Conservation (phyloP, 2,329 filamentous ascomycete species). For the Microsporum ferrugineum region DNA sequence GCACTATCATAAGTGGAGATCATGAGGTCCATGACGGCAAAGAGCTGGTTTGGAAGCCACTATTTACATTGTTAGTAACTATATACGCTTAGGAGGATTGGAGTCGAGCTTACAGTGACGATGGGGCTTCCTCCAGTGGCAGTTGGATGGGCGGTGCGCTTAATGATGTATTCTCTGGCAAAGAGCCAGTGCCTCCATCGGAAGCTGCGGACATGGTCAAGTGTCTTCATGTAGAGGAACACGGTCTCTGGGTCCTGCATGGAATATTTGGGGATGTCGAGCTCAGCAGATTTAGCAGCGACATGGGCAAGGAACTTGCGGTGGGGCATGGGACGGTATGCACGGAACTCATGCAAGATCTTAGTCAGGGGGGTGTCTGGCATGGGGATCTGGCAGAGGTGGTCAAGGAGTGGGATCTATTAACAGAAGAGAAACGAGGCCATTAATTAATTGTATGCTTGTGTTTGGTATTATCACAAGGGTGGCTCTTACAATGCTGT, state of each 20-base stretch:
- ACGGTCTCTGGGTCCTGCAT: slow-evolving; percentile 31
- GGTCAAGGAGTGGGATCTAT: slow-evolving; percentile 73
- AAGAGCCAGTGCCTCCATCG: slow-evolving; percentile 42
- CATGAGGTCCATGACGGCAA: slow-evolving; percentile 37
- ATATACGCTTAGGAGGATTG: not conserved
- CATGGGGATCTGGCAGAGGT: slow-evolving; percentile 76
- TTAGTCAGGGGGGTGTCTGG: slow-evolving; percentile 77
- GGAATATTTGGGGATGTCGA: slow-evolving; percentile 30
- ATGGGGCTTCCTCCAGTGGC: slow-evolving; percentile 41
- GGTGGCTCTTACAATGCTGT: slow-evolving; percentile 55
- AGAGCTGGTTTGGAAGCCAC: slow-evolving; percentile 40
- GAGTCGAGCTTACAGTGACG: slow-evolving; percentile 29
- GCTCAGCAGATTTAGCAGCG: slow-evolving; percentile 40
- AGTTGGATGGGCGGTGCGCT: slow-evolving; percentile 35
- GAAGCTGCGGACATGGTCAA: slow-evolving; percentile 40
- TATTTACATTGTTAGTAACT: slow-evolving; percentile 22
- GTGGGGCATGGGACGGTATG: slow-evolving; percentile 82
- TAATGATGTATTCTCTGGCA: slow-evolving; percentile 39
- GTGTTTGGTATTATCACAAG: not conserved
- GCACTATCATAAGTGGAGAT: slow-evolving; percentile 33
- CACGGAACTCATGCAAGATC: slow-evolving; percentile 77
- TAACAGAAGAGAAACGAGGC: not conserved
- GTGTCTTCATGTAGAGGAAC: slow-evolving; percentile 34
- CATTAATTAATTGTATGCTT: not conserved
- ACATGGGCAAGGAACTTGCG: slow-evolving; percentile 72